These are phyloP conservation scores for Fennellomyces sp. DNA, from an alignment of 371 early-diverging fungal genomes.

Conservation along the genomic window DNA sequence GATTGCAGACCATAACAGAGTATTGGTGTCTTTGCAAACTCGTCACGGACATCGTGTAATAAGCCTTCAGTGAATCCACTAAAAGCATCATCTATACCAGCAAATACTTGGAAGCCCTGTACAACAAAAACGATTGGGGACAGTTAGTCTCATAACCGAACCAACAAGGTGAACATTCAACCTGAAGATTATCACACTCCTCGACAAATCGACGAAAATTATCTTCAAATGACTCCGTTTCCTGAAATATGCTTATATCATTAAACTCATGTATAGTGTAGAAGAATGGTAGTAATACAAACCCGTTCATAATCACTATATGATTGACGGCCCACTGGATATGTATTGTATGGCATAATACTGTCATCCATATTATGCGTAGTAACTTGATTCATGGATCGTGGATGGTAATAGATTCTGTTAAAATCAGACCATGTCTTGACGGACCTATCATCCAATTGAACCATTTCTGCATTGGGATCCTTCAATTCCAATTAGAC, in stretches of 20 bases:
- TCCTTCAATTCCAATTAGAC: constrained; percentile 9
- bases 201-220: constrained; percentile 80
- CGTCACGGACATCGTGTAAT: constrained; percentile 72
- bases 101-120: constrained; percentile 80
- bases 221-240: constrained; percentile 72
- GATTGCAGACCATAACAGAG: constrained; percentile 63
- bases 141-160: not conserved
- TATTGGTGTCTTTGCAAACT: constrained; percentile 75
- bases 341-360: constrained; percentile 72
- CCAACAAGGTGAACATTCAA: constrained; percentile 6
- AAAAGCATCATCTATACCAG: constrained; percentile 78
- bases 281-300: constrained; percentile 17
- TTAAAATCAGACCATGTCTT: constrained; percentile 85
- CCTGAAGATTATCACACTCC: constrained; percentile 84
- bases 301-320: constrained; percentile 62
- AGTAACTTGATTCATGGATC: constrained; percentile 62
- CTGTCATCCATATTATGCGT: constrained; percentile 69
- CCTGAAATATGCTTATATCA: no score
- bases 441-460: constrained; percentile 42
- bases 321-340: constrained; percentile 71
- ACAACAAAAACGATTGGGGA: not conserved
- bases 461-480: constrained; percentile 9
- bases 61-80: constrained; percentile 72
- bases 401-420: constrained; percentile 75
- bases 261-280: not conserved